Evolutionary conservation across 305 asterid species (phyloP), one percentile per base, ranked within the genome.

Genomic region (Fraxinus latifolia): DNA sequence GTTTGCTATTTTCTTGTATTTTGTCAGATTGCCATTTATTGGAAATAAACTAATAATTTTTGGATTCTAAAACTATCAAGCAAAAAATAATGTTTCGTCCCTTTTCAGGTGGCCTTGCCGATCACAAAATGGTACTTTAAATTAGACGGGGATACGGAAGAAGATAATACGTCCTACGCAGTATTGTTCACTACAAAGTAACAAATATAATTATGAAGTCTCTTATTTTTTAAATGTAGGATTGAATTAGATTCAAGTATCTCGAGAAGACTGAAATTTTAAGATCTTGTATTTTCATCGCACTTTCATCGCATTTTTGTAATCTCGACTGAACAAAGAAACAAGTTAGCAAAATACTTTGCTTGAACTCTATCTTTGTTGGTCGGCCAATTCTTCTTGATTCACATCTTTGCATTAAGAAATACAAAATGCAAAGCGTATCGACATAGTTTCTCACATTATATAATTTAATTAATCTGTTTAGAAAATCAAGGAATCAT

Each of bases 21-120:
- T 19, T 32, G 83, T 83, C 83, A 76, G 75, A 78, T 19, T 73
- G 60, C 58, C 79, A 86, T 78, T 81, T 67, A 79, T 86, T 9
- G 76, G 82, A 70, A 53, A 62, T 19, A 7, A 0, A 2, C 1
- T 3, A 12, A 74, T 3, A 83, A 68, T 68, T 67, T 76, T 71
- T 71, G 34, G 76, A 33, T 77, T 65, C 33, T 67, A 5, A 15
- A 15, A 3, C 50, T 42, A 42, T 8, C 50, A 0, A 42, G 3
- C 50, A 9, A 11, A 42, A 42, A 2, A 1, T 42, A 9, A 8
- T 42, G 50, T 42, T 42, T 42, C 31, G 7, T 21, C 71, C 71
- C 1, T 60, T 58, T 21, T 19, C 27, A 19, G 4, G 32, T 21
- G 3, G 25, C 29, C 70, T 19, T 58, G 1, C 27, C 70, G 8